phyloP scores from a whole-genome alignment of 148 eudicot genomes.

The Fagopyrum homotropicum region DNA sequence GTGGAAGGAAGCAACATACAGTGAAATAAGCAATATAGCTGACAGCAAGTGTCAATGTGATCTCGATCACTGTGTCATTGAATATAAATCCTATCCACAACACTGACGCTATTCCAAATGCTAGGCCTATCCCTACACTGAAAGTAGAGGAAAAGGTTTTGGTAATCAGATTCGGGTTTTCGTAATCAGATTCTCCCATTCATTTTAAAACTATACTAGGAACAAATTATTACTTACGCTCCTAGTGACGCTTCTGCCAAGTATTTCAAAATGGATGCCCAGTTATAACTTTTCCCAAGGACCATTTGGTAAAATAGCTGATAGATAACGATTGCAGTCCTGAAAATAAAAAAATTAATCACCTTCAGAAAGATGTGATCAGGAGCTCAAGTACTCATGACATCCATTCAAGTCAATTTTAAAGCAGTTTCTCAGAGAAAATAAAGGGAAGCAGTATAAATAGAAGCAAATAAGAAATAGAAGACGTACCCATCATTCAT shows the following conservation, averaged over 20 bases:
- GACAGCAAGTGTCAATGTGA: constrained; percentile 81
- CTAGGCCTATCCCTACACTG: constrained; percentile 91
- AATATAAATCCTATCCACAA: constrained; percentile 94
- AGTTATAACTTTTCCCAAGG: constrained; percentile 53
- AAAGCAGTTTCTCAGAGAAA: constrained; percentile 4
- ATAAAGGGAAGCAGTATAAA: background rate
- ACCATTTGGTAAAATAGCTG: constrained; percentile 79
- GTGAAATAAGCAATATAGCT: constrained; percentile 94
- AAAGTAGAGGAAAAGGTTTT: constrained; percentile 12
- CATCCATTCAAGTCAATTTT: constrained; percentile 1
- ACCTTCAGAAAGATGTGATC: constrained; percentile 1
- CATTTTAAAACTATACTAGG: background rate
- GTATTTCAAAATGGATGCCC: constrained; percentile 57
- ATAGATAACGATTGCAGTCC: constrained; percentile 92
- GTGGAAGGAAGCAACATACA: constrained; percentile 41
- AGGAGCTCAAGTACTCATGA: background rate
- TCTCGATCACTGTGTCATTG: constrained; percentile 93
- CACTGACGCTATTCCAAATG: constrained; percentile 78
- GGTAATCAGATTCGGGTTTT: constrained; percentile 7
- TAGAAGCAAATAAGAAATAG: constrained; percentile 11
- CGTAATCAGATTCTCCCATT: background rate
- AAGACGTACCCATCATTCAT: constrained; percentile 92
- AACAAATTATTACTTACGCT: constrained; percentile 58
- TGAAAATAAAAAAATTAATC: constrained; percentile 25
- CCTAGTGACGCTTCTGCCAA: constrained; percentile 72